These are phyloP conservation scores for Cryphonectria radicalis DNA, from an alignment of 2,329 filamentous ascomycete genomes.

Conservation along the genomic window DNA sequence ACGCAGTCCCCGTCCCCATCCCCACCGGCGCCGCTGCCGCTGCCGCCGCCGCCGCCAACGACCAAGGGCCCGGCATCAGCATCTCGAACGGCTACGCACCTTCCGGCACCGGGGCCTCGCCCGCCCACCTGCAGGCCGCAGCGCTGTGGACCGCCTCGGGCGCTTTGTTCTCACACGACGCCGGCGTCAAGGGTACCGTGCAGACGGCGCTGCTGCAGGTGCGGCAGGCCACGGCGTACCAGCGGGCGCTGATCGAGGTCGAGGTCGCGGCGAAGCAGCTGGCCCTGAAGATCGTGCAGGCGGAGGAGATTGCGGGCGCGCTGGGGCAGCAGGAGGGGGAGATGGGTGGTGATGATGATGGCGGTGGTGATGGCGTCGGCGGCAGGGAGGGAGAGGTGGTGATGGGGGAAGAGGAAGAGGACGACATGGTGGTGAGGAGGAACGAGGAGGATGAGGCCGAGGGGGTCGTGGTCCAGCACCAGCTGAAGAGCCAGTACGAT, in stretches of 20 bases:
- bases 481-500: conserved; percentile 16
- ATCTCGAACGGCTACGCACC: background rate
- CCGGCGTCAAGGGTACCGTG: conserved; percentile 47
- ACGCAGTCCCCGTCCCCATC: conserved; percentile 24
- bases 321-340: conserved; percentile 34
- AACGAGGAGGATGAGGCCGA: conserved; percentile 7
- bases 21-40: conserved; percentile 6
- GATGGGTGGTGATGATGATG: conserved; percentile 21
- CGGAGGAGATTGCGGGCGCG: conserved; percentile 47
- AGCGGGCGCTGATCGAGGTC: conserved; percentile 55
- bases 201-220: conserved; percentile 53
- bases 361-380: background rate
- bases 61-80: conserved; percentile 33
- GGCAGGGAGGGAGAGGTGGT: background rate
- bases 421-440: conserved; percentile 24
- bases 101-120: no score
- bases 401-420: background rate
- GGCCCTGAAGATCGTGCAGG: conserved; percentile 56
- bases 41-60: conserved; percentile 3
- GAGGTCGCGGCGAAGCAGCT: conserved; percentile 60
- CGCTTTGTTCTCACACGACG: conserved; percentile 37
- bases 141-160: conserved; percentile 29
- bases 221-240: conserved; percentile 47
- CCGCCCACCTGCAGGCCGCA: conserved; percentile 28
- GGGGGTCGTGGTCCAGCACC: conserved; percentile 12